Conservation (phyloP, 306 rosid species). For the Rubus parviflorus region DNA sequence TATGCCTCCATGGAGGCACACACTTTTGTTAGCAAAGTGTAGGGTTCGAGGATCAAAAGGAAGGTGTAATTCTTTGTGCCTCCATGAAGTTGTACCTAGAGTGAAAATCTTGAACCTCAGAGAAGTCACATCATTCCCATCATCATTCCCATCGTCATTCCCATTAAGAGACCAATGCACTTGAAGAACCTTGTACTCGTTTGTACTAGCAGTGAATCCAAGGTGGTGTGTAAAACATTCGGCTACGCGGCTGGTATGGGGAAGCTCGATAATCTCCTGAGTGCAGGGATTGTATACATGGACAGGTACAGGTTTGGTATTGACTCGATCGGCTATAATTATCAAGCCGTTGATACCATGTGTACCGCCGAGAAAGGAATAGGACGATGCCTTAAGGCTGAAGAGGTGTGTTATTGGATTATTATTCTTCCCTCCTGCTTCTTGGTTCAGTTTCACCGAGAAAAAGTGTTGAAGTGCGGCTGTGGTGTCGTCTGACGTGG, state of each 20-base stretch:
- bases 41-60: neutral
- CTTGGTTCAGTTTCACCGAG: neutral
- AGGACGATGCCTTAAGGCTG: neutral
- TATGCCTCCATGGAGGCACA: neutral
- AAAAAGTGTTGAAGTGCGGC: neutral
- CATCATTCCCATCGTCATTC: no score
- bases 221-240: neutral
- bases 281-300: neutral
- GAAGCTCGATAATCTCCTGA: neutral
- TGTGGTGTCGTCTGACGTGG: neutral
- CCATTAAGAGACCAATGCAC: neutral
- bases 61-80: neutral
- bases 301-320: neutral
- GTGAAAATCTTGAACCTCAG: neutral
- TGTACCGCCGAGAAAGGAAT: neutral
- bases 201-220: conserved; percentile 3
- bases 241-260: neutral
- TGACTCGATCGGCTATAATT: neutral
- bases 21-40: neutral
- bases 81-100: neutral
- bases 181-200: conserved; percentile 7
- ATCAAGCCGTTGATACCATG: neutral
- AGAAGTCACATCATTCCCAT: no score
- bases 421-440: neutral
- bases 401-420: neutral